Evolutionary conservation across 805 yeast genomes (phyloP).

Genomic region (Candida ponderosae): DNA sequence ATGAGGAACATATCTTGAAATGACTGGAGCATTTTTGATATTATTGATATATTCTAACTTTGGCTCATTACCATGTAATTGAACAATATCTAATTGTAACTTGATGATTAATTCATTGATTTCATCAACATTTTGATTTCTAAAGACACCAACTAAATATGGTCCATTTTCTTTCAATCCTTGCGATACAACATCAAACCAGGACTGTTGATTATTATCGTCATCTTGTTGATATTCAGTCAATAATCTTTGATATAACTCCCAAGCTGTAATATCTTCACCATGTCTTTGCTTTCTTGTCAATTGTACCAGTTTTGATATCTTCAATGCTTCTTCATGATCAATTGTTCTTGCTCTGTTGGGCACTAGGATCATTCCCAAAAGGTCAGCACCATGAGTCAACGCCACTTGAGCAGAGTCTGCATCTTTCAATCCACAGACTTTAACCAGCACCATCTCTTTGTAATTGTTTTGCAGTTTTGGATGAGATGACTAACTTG

Average conservation of each 20-base stretch:
- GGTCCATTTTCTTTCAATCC: conserved; percentile 41
- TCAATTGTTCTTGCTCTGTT: conserved; percentile 64
- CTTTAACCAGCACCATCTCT: conserved; percentile 51
- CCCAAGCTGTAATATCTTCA: conserved; percentile 6
- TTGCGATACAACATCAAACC: conserved; percentile 7
- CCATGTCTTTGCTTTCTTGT: conserved; percentile 10
- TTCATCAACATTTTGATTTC: conserved; percentile 68
- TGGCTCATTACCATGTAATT: conserved; percentile 77
- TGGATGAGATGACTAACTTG: too few relatives aligned
- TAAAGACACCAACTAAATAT: conserved; percentile 79
- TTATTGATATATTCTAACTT: conserved; percentile 30
- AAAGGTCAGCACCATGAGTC: conserved; percentile 59
- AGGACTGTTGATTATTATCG: conserved; percentile 7
- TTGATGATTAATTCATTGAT: conserved; percentile 35
- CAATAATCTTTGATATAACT: background rate
- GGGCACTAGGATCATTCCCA: conserved; percentile 89
- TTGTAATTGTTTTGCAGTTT: too few relatives aligned
- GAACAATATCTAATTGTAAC: conserved; percentile 66
- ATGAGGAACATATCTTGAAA: conserved; percentile 63
- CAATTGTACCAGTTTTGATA: conserved; percentile 31
- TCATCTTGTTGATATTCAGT: too few relatives aligned
- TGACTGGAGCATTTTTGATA: conserved; percentile 44
- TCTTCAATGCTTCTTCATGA: conserved; percentile 34
- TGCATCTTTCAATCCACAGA: conserved; percentile 70
- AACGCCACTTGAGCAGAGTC: conserved; percentile 71